Percentiles rank a stretch among this genome's conserved stretches.
Conservation (phyloP, 75 land plant species). For the Pinus taeda region DNA sequence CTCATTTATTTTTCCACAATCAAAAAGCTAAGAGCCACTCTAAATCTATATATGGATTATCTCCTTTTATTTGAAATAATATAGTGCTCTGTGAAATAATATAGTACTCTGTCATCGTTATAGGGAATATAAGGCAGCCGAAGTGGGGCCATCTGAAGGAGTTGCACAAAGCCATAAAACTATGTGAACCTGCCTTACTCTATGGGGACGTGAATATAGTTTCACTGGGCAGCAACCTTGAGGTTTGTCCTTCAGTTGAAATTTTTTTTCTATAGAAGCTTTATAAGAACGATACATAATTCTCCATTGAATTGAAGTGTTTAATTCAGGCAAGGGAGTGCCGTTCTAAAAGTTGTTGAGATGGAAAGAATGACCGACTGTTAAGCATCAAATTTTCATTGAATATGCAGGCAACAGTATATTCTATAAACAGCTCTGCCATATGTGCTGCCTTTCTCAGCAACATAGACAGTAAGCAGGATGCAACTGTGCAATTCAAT, state of each 20-base stretch:
- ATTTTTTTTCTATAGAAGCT: too few species aligned
- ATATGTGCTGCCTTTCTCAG: slow-evolving; percentile 47
- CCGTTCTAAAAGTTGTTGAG: too few species aligned
- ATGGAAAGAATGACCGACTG: too few species aligned
- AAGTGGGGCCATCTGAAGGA: slow-evolving; percentile 90
- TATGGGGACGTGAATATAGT: slow-evolving; percentile 8
- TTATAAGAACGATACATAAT: too few species aligned
- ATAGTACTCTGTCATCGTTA: not conserved
- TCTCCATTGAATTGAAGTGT: too few species aligned
- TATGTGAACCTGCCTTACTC: slow-evolving; percentile 28
- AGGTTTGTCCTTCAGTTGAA: slow-evolving; percentile 11
- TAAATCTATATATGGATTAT: too few species aligned
- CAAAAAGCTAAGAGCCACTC: too few species aligned
- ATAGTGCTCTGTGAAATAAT: too few species aligned
- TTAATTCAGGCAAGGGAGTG: too few species aligned
- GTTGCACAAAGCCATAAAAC: slow-evolving; percentile 40
- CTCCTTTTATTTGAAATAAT: too few species aligned
- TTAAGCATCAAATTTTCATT: too few species aligned
- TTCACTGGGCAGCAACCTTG: slow-evolving; percentile 18
- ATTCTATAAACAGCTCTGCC: slow-evolving; percentile 10
- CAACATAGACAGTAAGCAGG: slow-evolving; percentile 16
- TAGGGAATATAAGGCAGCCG: slow-evolving; percentile 80
- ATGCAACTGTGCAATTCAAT: slow-evolving; percentile 25
- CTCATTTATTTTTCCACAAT: too few species aligned
- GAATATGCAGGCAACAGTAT: slow-evolving; percentile 25